Base-by-base conservation (phyloP, 2,329 filamentous ascomycete species). In the Pyricularia sp. region DNA sequence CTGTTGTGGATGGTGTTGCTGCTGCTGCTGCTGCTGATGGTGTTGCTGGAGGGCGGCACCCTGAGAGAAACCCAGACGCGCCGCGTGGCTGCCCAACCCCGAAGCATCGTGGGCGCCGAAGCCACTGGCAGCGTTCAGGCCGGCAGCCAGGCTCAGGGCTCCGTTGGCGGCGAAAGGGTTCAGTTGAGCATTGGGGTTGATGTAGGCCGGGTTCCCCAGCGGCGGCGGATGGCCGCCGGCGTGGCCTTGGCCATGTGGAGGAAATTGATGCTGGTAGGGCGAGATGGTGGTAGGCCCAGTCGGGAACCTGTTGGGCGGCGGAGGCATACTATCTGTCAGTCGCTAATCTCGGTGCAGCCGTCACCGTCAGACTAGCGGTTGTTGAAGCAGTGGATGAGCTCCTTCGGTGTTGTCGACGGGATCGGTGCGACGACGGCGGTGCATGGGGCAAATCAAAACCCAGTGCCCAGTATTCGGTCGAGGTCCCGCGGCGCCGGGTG, bases 1-100 rank as follows among this genome's bases (percentile, higher is more conserved):
- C 64, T 71, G 71, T 30, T 71, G 70, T 26, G 70, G 69, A 23
- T 69, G 70, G 66, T 76, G 75, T 61, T 88, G 85, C 66, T 87
- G 86, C 69, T 87, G 85, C 69, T 87, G 85, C 72, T 89, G 86
- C 76, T 89, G 73, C 64, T 81, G 42, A 50, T 90, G 86, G 71
- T 84, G 84, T 68, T 82, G 81, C 72, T 82, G 82, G 71, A 86
- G 75, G 78, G 84, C 78, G 82, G 90, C 78, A 12, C 89, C 91
- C 76, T 94, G 90, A 70, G 90, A 87, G 77, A 97, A 97, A 7
- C 92, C 90, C 85, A 95, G 92, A 75, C 94, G 89, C 70, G 92
- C 93, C 71, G 92, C 93, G 78, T 96, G 92, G 78, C 92, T 94
- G 36, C 90, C 92, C 67, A 97, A 86, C 0, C 93, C 92, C 25